Conservation (phyloP, 331 rosid species). For the Rhamnella rubrinervis region DNA sequence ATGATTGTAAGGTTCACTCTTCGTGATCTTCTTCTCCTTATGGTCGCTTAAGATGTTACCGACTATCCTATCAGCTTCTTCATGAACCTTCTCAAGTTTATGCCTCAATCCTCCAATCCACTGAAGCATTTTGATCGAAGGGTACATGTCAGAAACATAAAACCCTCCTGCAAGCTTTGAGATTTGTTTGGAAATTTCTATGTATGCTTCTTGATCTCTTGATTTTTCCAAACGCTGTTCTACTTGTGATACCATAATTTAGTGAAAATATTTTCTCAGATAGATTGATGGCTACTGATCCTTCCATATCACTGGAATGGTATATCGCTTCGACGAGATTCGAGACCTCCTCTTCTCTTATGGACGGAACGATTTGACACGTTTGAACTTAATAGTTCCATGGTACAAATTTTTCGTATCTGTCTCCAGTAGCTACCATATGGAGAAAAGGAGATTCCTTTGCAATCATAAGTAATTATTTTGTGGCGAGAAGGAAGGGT, state of each 20-base stretch:
- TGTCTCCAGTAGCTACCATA: conserved; percentile 14
- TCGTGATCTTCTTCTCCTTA: neutral
- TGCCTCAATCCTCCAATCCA: neutral
- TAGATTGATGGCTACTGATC: conserved; percentile 31
- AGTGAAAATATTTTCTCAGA: conserved; percentile 17
- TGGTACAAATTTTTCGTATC: neutral
- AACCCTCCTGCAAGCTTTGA: neutral
- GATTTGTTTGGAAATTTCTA: conserved; percentile 17
- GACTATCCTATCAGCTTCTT: conserved; percentile 1
- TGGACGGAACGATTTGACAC: conserved; percentile 9
- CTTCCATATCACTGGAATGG: conserved; percentile 2
- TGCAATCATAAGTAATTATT: conserved; percentile 22
- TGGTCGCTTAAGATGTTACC: conserved; percentile 38
- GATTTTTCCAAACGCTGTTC: conserved; percentile 45
- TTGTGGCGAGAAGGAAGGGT: conserved; percentile 32
- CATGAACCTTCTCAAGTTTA: neutral
- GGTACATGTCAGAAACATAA: neutral
- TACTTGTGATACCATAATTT: conserved; percentile 25
- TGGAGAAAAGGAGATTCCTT: conserved; percentile 5
- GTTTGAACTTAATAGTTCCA: conserved; percentile 10
- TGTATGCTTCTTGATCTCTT: conserved; percentile 40
- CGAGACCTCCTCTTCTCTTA: conserved; percentile 30
- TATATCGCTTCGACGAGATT: conserved; percentile 33
- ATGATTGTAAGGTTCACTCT: neutral
- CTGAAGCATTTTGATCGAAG: neutral